phyloP scores from a whole-genome alignment of 352 stramenopile genomes.

The Phytophthora megakarya region DNA sequence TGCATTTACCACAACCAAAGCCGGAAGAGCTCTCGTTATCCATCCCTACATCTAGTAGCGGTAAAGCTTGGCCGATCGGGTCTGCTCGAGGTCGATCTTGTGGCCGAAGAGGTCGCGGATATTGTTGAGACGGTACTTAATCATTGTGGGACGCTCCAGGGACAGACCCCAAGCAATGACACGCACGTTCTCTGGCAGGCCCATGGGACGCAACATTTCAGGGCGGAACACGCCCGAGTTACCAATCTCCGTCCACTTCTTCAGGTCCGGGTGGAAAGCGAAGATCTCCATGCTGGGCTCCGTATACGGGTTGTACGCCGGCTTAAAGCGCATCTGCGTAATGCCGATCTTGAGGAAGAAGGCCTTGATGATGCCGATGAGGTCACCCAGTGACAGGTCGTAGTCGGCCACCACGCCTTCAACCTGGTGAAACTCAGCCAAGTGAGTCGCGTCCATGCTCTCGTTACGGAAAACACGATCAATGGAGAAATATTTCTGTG shows the following conservation, averaged over 20 bases:
- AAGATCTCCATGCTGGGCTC: slow-evolving; percentile 99
- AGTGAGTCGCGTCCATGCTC: slow-evolving; percentile 99
- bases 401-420: slow-evolving; percentile 99
- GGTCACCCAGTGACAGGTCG: slow-evolving; percentile 97
- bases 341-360: slow-evolving; percentile 99
- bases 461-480: slow-evolving; percentile 99
- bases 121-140: slow-evolving; percentile 99
- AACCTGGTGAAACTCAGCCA: slow-evolving; percentile 99
- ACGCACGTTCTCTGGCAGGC: slow-evolving; percentile 97
- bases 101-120: slow-evolving; percentile 99
- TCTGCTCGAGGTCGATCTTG: slow-evolving; percentile 98
- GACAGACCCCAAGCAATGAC: slow-evolving; percentile 99
- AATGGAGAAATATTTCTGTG: slow-evolving; percentile 99
- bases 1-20: slow-evolving; percentile 18
- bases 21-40: slow-evolving; percentile 6
- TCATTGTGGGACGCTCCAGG: slow-evolving; percentile 99
- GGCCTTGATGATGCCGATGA: slow-evolving; percentile 99
- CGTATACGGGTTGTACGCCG: slow-evolving; percentile 99
- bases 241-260: slow-evolving; percentile 99
- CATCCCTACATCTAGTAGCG: slow-evolving; percentile 60
- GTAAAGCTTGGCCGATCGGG: slow-evolving; percentile 91
- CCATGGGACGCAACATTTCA: slow-evolving; percentile 99
- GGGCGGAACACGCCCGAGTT: slow-evolving; percentile 99
- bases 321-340: slow-evolving; percentile 99
- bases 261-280: slow-evolving; percentile 99